A percentile compares a stretch with the other conserved stretches of the same genome.
phyloP scores from a whole-genome alignment of 495 filamentous ascomycete species.

The Peziza echinospora region DNA sequence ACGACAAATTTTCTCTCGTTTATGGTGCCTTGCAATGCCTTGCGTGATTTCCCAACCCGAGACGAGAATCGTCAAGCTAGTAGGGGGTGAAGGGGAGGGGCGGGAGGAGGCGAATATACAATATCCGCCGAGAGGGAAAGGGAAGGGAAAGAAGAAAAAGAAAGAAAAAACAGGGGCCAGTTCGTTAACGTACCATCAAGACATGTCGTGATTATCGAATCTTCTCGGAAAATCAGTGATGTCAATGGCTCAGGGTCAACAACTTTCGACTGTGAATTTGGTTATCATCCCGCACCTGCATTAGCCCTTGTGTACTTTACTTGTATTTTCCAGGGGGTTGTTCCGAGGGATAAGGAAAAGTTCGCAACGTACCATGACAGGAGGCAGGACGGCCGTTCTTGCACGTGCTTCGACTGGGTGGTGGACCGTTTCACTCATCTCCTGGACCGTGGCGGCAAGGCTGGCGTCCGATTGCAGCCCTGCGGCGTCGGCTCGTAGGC shows the following conservation, averaged over 20 bases:
- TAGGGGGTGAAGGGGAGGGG: too few relatives aligned
- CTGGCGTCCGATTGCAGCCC: slow-evolving; percentile 45
- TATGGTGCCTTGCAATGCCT: too few relatives aligned
- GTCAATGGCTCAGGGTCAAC: slow-evolving; percentile 69
- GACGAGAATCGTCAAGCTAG: too few relatives aligned
- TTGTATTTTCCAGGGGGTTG: background rate
- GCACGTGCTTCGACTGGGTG: slow-evolving; percentile 66
- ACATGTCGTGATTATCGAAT: slow-evolving; percentile 80
- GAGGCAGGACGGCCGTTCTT: slow-evolving; percentile 69
- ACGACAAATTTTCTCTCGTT: too few relatives aligned
- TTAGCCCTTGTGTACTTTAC: slow-evolving; percentile 1
- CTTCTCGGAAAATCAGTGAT: slow-evolving; percentile 79
- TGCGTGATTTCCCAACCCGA: background rate
- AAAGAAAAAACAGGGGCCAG: slow-evolving; percentile 8
- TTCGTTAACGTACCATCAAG: slow-evolving; percentile 63
- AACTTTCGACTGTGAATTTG: slow-evolving; percentile 41
- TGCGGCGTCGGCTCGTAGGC: slow-evolving; percentile 21
- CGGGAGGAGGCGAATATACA: too few relatives aligned
- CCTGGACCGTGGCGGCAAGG: slow-evolving; percentile 27
- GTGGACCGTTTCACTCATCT: slow-evolving; percentile 29
- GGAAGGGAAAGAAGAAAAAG: background rate
- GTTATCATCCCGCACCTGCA: slow-evolving; percentile 3
- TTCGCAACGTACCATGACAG: slow-evolving; percentile 48
- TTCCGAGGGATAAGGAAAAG: slow-evolving; percentile 10
- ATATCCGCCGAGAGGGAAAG: slow-evolving; percentile 5